phyloP scores from a whole-genome alignment of 345 rosid species.

The Citrus unshiu region DNA sequence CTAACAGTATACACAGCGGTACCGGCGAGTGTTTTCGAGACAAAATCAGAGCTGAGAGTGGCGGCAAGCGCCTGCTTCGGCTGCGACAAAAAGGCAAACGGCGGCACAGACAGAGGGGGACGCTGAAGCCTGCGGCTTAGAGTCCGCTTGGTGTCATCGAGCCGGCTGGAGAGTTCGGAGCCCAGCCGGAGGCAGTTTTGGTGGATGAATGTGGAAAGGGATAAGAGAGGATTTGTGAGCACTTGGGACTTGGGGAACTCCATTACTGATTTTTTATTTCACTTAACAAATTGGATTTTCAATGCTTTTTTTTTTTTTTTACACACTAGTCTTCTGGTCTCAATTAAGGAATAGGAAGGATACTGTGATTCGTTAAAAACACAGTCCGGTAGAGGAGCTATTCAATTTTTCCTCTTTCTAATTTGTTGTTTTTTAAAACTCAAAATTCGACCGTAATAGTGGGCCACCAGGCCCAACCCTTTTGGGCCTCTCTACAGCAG shows the following conservation, averaged over 20 bases:
- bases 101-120: conserved; percentile 15
- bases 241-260: conserved; percentile 40
- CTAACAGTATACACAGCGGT: conserved; percentile 85
- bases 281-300: neutral
- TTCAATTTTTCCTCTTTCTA: neutral
- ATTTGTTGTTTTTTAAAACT: neutral
- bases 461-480: neutral
- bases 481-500: neutral
- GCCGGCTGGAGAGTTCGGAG: conserved; percentile 50
- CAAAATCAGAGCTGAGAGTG: conserved; percentile 48
- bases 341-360: too few species aligned
- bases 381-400: neutral
- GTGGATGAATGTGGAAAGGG: conserved; percentile 59
- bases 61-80: conserved; percentile 35
- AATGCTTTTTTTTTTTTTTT: neutral
- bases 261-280: conserved; percentile 26
- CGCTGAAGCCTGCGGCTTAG: conserved; percentile 14
- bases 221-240: conserved; percentile 56
- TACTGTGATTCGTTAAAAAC: too few species aligned
- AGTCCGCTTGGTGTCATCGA: conserved; percentile 50
- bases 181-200: conserved; percentile 56
- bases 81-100: conserved; percentile 67
- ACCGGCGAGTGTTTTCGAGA: conserved; percentile 70
- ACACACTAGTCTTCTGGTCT: too few species aligned
- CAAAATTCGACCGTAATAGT: neutral